These are phyloP conservation scores for Drechslerella coelobrocha DNA, from an alignment of 2,329 filamentous ascomycete species.

Conservation along the genomic window DNA sequence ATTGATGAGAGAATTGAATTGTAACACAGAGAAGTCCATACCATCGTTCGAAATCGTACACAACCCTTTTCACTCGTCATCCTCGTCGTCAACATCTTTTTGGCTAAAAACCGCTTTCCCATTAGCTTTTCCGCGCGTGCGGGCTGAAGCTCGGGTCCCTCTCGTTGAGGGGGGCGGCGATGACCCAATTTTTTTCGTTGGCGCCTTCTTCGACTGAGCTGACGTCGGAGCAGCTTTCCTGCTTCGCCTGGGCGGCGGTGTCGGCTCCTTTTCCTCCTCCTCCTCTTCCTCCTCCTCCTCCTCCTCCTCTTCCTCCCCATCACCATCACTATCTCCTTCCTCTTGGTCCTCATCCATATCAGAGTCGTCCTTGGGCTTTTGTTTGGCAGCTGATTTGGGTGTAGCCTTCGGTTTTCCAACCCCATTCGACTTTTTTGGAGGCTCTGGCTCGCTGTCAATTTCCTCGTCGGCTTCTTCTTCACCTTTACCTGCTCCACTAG, in stretches of 20 bases:
- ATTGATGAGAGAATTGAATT: neutral
- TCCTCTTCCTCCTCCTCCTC: constrained; percentile 52
- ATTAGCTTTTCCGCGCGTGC: constrained; percentile 38
- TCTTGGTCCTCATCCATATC: constrained; percentile 38
- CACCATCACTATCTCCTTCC: constrained; percentile 13
- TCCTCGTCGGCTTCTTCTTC: constrained; percentile 39
- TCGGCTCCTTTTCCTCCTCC: constrained; percentile 23
- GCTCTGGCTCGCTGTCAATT: constrained; percentile 42
- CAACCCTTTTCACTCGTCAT: constrained; percentile 21
- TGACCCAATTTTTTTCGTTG: constrained; percentile 27
- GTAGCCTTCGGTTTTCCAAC: constrained; percentile 28
- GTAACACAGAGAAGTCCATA: neutral
- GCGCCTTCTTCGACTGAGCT: constrained; percentile 16
- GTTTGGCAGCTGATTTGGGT: constrained; percentile 16
- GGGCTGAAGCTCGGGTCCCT: constrained; percentile 39
- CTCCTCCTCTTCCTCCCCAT: constrained; percentile 26
- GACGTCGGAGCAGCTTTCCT: constrained; percentile 21
- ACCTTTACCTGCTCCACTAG: constrained; percentile 50
- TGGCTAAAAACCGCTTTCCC: constrained; percentile 47
- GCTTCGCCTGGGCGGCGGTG: constrained; percentile 27
- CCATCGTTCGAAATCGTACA: constrained; percentile 30
- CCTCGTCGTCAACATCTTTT: constrained; percentile 24
- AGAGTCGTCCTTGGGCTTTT: constrained; percentile 43
- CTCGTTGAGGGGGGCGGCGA: constrained; percentile 26
- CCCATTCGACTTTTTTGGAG: constrained; percentile 35